Conservation (phyloP, 1,284 basidiomycete genomes). For the Cerrena zonata region DNA sequence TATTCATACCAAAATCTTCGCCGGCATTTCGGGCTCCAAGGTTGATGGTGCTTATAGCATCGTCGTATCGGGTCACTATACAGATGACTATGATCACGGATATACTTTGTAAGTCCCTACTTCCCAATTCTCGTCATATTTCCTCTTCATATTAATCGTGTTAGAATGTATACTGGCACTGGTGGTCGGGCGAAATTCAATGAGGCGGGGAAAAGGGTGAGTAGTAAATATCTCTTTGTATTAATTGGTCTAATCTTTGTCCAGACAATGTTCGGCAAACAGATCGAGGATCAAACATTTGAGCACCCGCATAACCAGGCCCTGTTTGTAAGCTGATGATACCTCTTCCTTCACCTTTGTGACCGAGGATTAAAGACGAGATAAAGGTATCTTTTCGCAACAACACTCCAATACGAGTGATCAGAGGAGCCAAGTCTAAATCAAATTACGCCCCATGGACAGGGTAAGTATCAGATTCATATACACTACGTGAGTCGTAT, state of each 20-base stretch:
- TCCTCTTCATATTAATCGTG: too few species aligned
- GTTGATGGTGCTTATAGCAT: slow-evolving; percentile 34
- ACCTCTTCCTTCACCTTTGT: too few species aligned
- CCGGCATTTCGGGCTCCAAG: slow-evolving; percentile 20
- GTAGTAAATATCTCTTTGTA: not conserved
- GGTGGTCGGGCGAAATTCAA: slow-evolving; percentile 18
- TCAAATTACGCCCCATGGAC: slow-evolving; percentile 27
- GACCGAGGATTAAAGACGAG: not conserved
- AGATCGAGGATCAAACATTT: slow-evolving; percentile 32
- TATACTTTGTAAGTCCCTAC: slow-evolving; percentile 33
- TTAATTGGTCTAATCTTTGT: not conserved
- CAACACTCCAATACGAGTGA: slow-evolving; percentile 35
- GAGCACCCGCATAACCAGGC: slow-evolving; percentile 27
- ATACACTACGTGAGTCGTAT: not conserved
- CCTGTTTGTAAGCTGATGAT: slow-evolving; percentile 26
- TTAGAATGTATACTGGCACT: slow-evolving; percentile 36
- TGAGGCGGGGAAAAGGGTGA: not conserved
- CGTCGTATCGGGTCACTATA: slow-evolving; percentile 37
- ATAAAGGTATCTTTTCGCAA: slow-evolving; percentile 27
- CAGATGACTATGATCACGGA: slow-evolving; percentile 36
- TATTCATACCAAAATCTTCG: slow-evolving; percentile 17
- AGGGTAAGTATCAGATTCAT: slow-evolving; percentile 29
- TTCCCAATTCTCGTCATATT: too few species aligned
- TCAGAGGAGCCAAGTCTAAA: slow-evolving; percentile 27
- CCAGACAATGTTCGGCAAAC: slow-evolving; percentile 22